phyloP scores from a whole-genome alignment of 768 basidiomycete species.

The Lactarius sp. region DNA sequence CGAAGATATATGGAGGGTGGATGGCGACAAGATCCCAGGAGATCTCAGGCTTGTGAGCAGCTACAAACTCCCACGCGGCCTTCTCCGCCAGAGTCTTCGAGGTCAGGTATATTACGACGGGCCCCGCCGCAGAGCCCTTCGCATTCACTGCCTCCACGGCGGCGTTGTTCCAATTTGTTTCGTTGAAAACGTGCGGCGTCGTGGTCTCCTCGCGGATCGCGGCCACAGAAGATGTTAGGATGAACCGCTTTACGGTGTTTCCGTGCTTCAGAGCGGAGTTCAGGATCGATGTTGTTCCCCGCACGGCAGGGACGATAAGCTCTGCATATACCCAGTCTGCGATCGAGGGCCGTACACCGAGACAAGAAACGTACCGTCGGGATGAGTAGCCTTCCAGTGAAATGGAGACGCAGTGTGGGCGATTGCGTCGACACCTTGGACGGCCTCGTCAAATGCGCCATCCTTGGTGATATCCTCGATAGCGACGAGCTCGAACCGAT shows the following conservation, averaged over 20 bases:
- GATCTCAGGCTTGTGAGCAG: conserved; percentile 40
- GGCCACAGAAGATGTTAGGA: conserved; percentile 57
- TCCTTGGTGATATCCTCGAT: too few relatives aligned
- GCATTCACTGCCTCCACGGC: conserved; percentile 42
- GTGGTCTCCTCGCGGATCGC: conserved; percentile 35
- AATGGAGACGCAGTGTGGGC: too few relatives aligned
- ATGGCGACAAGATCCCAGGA: conserved; percentile 50
- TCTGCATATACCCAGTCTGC: too few relatives aligned
- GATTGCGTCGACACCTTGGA: too few relatives aligned
- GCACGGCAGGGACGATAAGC: too few relatives aligned
- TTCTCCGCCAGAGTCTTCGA: conserved; percentile 58
- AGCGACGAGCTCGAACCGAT: too few relatives aligned
- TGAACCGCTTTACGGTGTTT: conserved; percentile 43
- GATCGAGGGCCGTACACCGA: too few relatives aligned
- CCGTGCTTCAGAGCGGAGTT: too few relatives aligned
- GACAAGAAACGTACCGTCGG: too few relatives aligned
- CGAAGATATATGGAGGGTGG: conserved; percentile 44
- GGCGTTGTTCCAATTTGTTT: conserved; percentile 49
- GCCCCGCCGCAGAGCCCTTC: conserved; percentile 43
- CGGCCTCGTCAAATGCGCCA: too few relatives aligned
- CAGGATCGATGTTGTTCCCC: too few relatives aligned
- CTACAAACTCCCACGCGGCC: conserved; percentile 48
- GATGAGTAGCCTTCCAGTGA: too few relatives aligned
- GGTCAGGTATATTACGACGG: conserved; percentile 46
- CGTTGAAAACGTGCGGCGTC: conserved; percentile 25